Conservation (phyloP, 75 land plant species). For the Selaginella tamariscina region DNA sequence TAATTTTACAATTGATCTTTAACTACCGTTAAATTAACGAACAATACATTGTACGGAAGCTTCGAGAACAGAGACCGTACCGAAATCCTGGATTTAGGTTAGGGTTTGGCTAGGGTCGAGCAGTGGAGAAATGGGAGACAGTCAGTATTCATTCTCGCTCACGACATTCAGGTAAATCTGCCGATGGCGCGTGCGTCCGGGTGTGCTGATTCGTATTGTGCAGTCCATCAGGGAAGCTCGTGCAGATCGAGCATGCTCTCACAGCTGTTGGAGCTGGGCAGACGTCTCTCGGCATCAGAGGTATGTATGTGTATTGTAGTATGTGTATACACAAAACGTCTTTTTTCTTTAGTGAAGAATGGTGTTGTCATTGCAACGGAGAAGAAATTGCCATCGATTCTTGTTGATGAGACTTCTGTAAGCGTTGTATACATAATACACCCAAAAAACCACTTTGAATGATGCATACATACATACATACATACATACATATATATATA, state of each 20-base stretch:
- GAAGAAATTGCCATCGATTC: constrained; percentile 91
- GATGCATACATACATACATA: neutral
- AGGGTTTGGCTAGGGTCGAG: no score
- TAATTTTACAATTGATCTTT: no score
- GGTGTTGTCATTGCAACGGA: constrained; percentile 99
- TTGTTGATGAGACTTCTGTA: constrained; percentile 94
- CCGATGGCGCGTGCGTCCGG: no score
- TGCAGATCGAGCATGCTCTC: constrained; percentile 95
- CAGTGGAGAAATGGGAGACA: constrained; percentile 37
- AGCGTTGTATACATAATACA: constrained; percentile 17
- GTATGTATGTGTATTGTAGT: no score
- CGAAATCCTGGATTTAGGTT: no score
- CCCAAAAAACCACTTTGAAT: neutral
- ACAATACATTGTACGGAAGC: no score
- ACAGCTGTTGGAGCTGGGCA: constrained; percentile 96
- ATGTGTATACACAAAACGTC: no score
- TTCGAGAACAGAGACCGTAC: no score
- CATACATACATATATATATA: neutral
- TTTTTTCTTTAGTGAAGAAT: constrained; percentile 96
- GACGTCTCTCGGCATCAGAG: constrained; percentile 95
- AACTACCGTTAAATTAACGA: no score
- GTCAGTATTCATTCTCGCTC: constrained; percentile 64
- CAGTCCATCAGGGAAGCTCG: constrained; percentile 97
- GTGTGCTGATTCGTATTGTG: no score
- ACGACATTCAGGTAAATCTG: neutral